Conservation (phyloP, 352 stramenopile genomes). For the Globisporangium emineosum region DNA sequence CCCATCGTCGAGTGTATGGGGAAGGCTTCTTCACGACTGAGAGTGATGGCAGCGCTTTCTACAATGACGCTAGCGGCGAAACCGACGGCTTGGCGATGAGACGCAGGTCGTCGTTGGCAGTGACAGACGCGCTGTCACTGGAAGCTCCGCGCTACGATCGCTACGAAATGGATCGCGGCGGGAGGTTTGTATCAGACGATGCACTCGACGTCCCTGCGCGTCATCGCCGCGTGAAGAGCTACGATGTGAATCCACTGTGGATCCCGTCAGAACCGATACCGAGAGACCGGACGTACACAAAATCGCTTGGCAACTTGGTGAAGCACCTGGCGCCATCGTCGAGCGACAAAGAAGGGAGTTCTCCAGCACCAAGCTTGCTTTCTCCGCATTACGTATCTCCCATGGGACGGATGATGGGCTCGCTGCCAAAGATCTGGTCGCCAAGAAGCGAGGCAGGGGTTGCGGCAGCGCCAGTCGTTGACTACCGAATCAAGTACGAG, state of each 20-base stretch:
- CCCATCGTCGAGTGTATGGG: not conserved
- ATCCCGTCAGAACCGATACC: conserved; percentile 24
- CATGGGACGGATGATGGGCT: conserved; percentile 36
- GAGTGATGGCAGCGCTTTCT: not conserved
- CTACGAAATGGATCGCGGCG: conserved; percentile 20
- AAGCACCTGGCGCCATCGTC: conserved; percentile 73
- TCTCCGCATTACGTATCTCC: conserved; percentile 46
- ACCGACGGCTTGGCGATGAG: not conserved
- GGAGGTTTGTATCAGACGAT: conserved; percentile 2
- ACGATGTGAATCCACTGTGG: conserved; percentile 31
- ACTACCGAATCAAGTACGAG: conserved; percentile 81
- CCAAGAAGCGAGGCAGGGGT: conserved; percentile 49
- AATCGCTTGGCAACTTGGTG: conserved; percentile 74
- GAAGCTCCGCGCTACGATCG: conserved; percentile 37
- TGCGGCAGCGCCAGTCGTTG: conserved; percentile 25
- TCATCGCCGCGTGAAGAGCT: conserved; percentile 55
- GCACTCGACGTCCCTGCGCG: conserved; percentile 7
- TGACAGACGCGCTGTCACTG: conserved; percentile 42
- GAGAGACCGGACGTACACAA: conserved; percentile 68
- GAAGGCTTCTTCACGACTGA: not conserved
- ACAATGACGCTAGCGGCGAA: not conserved
- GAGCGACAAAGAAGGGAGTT: conserved; percentile 20
- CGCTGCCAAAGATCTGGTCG: conserved; percentile 67
- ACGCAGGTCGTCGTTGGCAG: conserved; percentile 15
- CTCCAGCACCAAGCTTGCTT: conserved; percentile 14